Base-by-base conservation (phyloP, 2,329 filamentous ascomycete genomes). In the Fusarium austroafricanum region DNA sequence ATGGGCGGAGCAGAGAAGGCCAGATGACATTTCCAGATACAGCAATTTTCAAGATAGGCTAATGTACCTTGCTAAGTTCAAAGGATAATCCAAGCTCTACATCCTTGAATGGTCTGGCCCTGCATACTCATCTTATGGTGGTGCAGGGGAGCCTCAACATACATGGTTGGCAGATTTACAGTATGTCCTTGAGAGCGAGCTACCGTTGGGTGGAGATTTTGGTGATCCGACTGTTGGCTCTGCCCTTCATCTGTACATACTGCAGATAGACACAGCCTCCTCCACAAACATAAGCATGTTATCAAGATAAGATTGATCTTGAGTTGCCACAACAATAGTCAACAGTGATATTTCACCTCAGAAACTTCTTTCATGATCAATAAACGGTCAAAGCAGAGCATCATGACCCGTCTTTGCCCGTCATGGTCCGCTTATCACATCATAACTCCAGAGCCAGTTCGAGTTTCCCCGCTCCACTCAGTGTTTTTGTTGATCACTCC, bases 341-440 rank as follows among this genome's bases (percentile, higher is more conserved):
- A 35, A 23, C 20, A 33, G 21, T 38, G 29, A 49, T 31, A 31
- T 42, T 39, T 44, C 14, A 26, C 9, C 26, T 26, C 26, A 10
- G 26, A 5, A 26, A 26, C 26, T 9, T 26, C 26, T 8, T 18
- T 31, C 38, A 18, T 23, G 43, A 26, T 45, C 33, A 57, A 46
- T 11, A 26, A 21, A 31, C 26, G 40, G 45, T 20, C 40, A 46
- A 46, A 46, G 29, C 40, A 39, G 21, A 43, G 11, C 29, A 18
- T 33, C 12, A 35, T 31, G 21, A 29, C 29, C 29, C 42, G 53
- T 40, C 62, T 31, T 26, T 31, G 47, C 58, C 65, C 65, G 65
- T 65, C 40, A 60, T 68, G 53, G 45, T 46, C 58, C 65, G 65
- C 54, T 64, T 51, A 63, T 67, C 64, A 67, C 50, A 60, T 56